Evolutionary conservation across 345 rosid species (phyloP).

Genomic region (Eutrema japonicum): DNA sequence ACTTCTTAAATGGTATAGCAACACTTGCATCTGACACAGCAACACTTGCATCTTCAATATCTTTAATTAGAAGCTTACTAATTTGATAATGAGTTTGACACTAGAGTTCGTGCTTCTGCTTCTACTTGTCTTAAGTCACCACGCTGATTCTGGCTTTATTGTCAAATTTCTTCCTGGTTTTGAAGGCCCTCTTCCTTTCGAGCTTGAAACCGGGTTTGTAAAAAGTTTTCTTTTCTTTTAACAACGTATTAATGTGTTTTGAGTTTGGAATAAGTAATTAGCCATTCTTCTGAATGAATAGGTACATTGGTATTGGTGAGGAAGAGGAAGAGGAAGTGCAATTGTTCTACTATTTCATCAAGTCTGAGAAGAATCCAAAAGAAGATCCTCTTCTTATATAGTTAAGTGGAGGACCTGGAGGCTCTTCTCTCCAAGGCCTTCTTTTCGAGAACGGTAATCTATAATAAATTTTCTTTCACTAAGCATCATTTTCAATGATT

Average conservation of each 20-base stretch:
- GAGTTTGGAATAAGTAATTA: neutral
- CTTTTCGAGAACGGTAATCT: constrained; percentile 35
- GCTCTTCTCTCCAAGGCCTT: constrained; percentile 39
- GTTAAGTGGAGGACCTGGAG: constrained; percentile 52
- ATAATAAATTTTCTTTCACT: no score
- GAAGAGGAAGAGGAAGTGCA: constrained; percentile 34
- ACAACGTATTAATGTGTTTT: neutral
- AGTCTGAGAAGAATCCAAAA: constrained; percentile 43
- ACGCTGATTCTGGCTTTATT: constrained; percentile 30
- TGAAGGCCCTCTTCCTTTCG: constrained; percentile 49
- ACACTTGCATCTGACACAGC: no score
- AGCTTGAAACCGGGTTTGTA: constrained; percentile 56
- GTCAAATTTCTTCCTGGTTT: constrained; percentile 49
- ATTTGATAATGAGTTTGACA: neutral
- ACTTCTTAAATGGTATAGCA: no score
- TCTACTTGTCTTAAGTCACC: neutral
- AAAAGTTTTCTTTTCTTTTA: neutral
- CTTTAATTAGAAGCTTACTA: neutral
- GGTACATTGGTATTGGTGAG: constrained; percentile 41
- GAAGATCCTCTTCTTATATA: constrained; percentile 47
- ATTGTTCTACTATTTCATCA: constrained; percentile 42
- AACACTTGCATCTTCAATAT: no score
- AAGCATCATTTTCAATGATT: neutral
- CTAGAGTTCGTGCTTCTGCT: neutral
- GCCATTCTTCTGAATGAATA: constrained; percentile 4